Evolutionary conservation across 805 yeast species (phyloP).

Genomic region (Teunomyces barrocoloradensis): DNA sequence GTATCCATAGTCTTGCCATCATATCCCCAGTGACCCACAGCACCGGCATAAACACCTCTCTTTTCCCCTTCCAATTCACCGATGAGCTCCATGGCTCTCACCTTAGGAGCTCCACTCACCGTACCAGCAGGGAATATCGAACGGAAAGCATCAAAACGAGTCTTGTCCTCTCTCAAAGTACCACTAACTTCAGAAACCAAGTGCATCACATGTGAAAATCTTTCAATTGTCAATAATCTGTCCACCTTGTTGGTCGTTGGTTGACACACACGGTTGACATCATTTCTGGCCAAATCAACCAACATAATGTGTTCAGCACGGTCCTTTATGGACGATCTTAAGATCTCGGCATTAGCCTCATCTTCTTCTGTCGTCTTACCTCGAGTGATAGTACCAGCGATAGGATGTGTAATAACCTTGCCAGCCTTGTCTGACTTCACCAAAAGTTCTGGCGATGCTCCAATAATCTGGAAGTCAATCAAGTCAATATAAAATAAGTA

Average conservation of each 20-base stretch:
- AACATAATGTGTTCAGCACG: conserved; percentile 98
- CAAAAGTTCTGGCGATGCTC: conserved; percentile 94
- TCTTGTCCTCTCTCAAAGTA: conserved; percentile 74
- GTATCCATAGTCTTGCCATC: conserved; percentile 96
- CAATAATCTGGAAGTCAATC: conserved; percentile 88
- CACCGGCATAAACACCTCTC: conserved; percentile 97
- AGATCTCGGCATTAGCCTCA: conserved; percentile 70
- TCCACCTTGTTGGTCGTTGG: conserved; percentile 85
- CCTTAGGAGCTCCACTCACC: conserved; percentile 97
- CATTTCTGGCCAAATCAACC: conserved; percentile 96
- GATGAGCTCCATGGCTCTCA: conserved; percentile 92
- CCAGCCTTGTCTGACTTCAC: conserved; percentile 75
- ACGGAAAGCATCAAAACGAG: conserved; percentile 94
- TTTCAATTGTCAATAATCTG: conserved; percentile 81
- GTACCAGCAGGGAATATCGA: conserved; percentile 99
- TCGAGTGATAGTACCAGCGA: conserved; percentile 93
- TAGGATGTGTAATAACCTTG: conserved; percentile 89
- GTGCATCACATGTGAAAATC: conserved; percentile 97
- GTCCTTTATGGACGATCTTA: conserved; percentile 79
- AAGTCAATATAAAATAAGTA: conserved; percentile 92
- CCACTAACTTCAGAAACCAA: conserved; percentile 95
- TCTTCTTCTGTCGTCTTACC: conserved; percentile 93
- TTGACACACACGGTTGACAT: conserved; percentile 90
- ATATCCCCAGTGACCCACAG: conserved; percentile 97
- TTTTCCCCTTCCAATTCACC: conserved; percentile 87